Conservation (phyloP, 805 yeast genomes). For the Ogataea paraovalis region DNA sequence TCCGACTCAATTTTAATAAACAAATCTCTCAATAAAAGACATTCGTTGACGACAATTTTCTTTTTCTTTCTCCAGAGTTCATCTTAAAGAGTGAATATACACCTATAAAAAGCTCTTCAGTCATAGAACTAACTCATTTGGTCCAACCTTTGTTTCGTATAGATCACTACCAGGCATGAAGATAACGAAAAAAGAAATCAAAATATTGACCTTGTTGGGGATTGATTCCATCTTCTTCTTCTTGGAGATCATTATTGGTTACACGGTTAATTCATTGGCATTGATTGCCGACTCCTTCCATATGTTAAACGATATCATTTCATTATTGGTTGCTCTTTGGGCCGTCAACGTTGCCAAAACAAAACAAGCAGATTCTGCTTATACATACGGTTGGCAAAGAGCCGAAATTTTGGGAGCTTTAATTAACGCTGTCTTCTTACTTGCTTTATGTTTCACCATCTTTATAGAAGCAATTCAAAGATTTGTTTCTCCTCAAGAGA, state of each 20-base stretch:
- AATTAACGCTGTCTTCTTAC: conserved; percentile 85
- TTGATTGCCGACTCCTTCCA: conserved; percentile 95
- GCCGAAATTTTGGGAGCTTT: conserved; percentile 96
- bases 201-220: conserved; percentile 66
- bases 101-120: no score
- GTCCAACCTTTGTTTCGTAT: background rate
- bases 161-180: conserved; percentile 8
- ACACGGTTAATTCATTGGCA: conserved; percentile 90
- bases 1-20: no score
- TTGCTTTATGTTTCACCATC: conserved; percentile 90
- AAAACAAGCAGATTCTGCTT: conserved; percentile 77
- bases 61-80: no score
- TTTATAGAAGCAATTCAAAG: conserved; percentile 91
- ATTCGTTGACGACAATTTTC: no score
- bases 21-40: no score
- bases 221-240: conserved; percentile 83
- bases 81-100: no score
- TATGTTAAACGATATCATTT: conserved; percentile 92
- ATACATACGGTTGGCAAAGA: conserved; percentile 97
- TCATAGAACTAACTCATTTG: background rate
- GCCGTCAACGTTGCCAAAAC: conserved; percentile 88
- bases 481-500: conserved; percentile 72
- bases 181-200: conserved; percentile 50
- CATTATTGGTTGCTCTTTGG: conserved; percentile 89
- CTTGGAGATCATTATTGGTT: conserved; percentile 80